Evolutionary conservation across 306 rosid species (phyloP), one percentile per base, ranked within the genome.

Genomic region (Cicer yamashitae): DNA sequence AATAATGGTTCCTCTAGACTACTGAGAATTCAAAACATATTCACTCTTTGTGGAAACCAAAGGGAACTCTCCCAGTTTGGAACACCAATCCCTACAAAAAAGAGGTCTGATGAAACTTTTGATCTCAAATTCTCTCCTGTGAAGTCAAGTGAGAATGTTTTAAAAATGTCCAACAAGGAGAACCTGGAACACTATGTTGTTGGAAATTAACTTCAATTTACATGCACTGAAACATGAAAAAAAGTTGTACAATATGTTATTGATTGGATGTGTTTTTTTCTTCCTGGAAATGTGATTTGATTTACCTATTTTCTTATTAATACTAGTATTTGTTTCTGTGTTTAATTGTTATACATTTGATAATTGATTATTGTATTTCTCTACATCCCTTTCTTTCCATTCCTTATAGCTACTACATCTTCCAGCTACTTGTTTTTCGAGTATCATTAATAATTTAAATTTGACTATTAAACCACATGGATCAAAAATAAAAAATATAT

Each of bases 21-120:
- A 7, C 18, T 87, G 67, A 87, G 98, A 70, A 92, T 96, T 48
- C 93, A 90, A 47, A 96, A 88, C 44, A 96, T 96, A 77, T 96
- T 96, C 74, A 87, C 99, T 52, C 93, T 96, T 14, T 96, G 99
- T 83, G 99, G 99, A 44, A 92, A 90, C 81, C 87, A 92, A 30
- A 92, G 98, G 82, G 97, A 92, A 77, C 89, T 96, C 17, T 87
- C 96, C 3, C 96, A 89, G 38, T 82, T 83, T 63, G 71, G 76
- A 77, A 81, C 86, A 46, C 91, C 91, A 46, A 17, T 77, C 7
- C 82, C 89, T 14, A 61, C 84, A 6, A 85, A 84, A 73, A 86
- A 74, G 84, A 70, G 47, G 58, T 58, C 79, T 57, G 83, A 50
- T 63, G 89, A 67, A 58, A 43, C 54, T 8, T 45, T 8, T 39